A percentile compares a stretch with the other conserved stretches of the same genome.
phyloP scores from a whole-genome alignment of 495 filamentous ascomycete species.

The Recurvomyces mirabilis region DNA sequence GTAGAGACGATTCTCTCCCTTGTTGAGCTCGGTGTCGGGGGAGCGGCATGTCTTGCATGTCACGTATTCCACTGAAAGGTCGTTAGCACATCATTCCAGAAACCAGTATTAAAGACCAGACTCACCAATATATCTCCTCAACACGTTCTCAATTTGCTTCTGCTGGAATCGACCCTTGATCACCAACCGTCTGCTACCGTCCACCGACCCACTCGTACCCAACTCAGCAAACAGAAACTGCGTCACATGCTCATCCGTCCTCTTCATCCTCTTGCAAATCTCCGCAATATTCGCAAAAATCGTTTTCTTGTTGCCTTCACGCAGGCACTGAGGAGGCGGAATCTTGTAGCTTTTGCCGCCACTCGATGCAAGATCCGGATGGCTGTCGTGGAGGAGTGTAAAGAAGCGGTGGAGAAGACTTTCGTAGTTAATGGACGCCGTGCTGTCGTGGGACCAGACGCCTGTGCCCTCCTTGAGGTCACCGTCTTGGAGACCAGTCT shows the following conservation, averaged over 20 bases:
- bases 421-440: slow-evolving; percentile 66
- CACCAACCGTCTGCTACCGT: slow-evolving; percentile 83
- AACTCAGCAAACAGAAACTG: slow-evolving; percentile 95
- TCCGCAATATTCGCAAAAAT: slow-evolving; percentile 97
- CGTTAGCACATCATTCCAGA: background rate
- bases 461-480: slow-evolving; percentile 86
- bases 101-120: too few relatives aligned
- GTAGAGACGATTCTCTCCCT: slow-evolving; percentile 93
- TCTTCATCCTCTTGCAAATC: slow-evolving; percentile 91
- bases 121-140: slow-evolving; percentile 87
- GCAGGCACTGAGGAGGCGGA: slow-evolving; percentile 93
- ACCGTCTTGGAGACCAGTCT: slow-evolving; percentile 47
- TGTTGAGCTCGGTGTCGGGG: slow-evolving; percentile 90
- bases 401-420: slow-evolving; percentile 84
- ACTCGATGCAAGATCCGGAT: slow-evolving; percentile 81
- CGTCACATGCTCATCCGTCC: slow-evolving; percentile 75
- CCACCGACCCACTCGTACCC: slow-evolving; percentile 88
- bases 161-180: slow-evolving; percentile 99
- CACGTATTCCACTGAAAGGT: slow-evolving; percentile 74
- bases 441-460: slow-evolving; percentile 78
- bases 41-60: slow-evolving; percentile 96
- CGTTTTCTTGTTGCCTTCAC: slow-evolving; percentile 99
- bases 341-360: slow-evolving; percentile 96
- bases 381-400: slow-evolving; percentile 77
- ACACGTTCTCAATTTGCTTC: slow-evolving; percentile 92